Conservation (phyloP, 495 filamentous ascomycete species). For the Cenococcum geophilum region DNA sequence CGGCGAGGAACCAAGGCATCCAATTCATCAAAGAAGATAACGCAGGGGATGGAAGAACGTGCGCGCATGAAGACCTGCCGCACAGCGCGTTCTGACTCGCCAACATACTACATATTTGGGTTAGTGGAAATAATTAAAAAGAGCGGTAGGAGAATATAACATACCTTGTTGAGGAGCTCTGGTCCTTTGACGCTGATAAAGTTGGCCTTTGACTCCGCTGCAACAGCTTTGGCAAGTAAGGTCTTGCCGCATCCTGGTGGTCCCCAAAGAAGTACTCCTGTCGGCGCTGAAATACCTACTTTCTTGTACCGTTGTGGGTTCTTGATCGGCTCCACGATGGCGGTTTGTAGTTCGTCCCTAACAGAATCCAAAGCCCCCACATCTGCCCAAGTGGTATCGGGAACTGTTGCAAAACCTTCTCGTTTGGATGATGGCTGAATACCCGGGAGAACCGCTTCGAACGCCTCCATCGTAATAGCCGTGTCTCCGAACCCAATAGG, state of each 20-base stretch:
- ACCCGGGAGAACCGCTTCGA: conserved; percentile 68
- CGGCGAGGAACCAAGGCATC: conserved; percentile 85
- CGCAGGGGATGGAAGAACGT: conserved; percentile 77
- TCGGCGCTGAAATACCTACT: conserved; percentile 81
- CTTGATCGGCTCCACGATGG: conserved; percentile 90
- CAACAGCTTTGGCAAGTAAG: conserved; percentile 89
- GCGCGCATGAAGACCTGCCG: conserved; percentile 89
- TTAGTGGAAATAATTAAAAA: not conserved
- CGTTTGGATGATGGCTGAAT: conserved; percentile 91
- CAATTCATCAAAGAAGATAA: conserved; percentile 97
- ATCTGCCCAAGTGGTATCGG: conserved; percentile 92
- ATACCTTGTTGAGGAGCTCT: conserved; percentile 76
- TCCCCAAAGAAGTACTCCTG: conserved; percentile 92
- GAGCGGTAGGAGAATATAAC: not conserved
- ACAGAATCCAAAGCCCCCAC: conserved; percentile 79
- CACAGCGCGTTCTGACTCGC: conserved; percentile 88
- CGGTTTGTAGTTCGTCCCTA: conserved; percentile 74
- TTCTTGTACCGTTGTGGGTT: conserved; percentile 70
- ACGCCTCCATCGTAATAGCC: conserved; percentile 56
- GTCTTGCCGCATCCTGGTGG: conserved; percentile 97
- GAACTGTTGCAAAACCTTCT: conserved; percentile 94
- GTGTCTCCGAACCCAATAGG: conserved; percentile 39
- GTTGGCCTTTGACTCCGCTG: conserved; percentile 90
- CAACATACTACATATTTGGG: conserved; percentile 55
- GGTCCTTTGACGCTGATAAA: conserved; percentile 98